phyloP scores from a whole-genome alignment of 768 basidiomycete genomes.

The Leccinum subgranulosum region DNA sequence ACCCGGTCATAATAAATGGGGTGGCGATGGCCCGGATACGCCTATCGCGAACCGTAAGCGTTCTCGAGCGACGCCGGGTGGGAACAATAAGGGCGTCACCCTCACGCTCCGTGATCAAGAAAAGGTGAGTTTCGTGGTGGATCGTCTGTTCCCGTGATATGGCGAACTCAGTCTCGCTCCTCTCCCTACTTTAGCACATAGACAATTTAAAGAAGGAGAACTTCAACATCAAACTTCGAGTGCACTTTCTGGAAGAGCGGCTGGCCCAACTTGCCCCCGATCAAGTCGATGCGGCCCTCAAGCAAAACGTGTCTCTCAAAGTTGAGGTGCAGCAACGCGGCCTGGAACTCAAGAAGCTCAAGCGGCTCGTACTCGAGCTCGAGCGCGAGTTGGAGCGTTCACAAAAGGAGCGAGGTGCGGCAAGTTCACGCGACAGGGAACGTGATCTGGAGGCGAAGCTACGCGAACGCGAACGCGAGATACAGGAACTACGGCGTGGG shows the following conservation, averaged over 20 bases:
- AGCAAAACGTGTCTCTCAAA: slow-evolving; percentile 92
- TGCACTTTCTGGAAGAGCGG: slow-evolving; percentile 93
- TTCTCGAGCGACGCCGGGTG: slow-evolving; percentile 25
- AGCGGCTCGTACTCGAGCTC: slow-evolving; percentile 82
- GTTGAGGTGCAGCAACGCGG: slow-evolving; percentile 88
- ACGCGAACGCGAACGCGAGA: slow-evolving; percentile 68
- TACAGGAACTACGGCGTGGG: slow-evolving; percentile 62
- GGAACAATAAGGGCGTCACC: slow-evolving; percentile 35
- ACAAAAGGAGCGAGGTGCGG: slow-evolving; percentile 48
- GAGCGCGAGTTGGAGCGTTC: slow-evolving; percentile 75
- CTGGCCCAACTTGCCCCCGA: slow-evolving; percentile 87
- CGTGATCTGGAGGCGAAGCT: slow-evolving; percentile 75
- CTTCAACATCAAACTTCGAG: slow-evolving; percentile 93
- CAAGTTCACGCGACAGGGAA: slow-evolving; percentile 49
- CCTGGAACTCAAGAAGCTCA: slow-evolving; percentile 88
- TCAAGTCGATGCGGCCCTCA: slow-evolving; percentile 86
- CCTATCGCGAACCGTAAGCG: slow-evolving; percentile 50
- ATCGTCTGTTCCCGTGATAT: not conserved
- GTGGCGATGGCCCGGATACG: slow-evolving; percentile 45
- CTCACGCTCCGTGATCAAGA: slow-evolving; percentile 95
- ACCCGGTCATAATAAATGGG: slow-evolving; percentile 47
- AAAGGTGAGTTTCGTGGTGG: slow-evolving; percentile 52
- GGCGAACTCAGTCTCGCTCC: not conserved
- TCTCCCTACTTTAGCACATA: slow-evolving; percentile 63
- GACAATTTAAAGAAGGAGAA: slow-evolving; percentile 96